Conservation (phyloP, 2,329 filamentous ascomycete species). For the Venturia oleaginea region DNA sequence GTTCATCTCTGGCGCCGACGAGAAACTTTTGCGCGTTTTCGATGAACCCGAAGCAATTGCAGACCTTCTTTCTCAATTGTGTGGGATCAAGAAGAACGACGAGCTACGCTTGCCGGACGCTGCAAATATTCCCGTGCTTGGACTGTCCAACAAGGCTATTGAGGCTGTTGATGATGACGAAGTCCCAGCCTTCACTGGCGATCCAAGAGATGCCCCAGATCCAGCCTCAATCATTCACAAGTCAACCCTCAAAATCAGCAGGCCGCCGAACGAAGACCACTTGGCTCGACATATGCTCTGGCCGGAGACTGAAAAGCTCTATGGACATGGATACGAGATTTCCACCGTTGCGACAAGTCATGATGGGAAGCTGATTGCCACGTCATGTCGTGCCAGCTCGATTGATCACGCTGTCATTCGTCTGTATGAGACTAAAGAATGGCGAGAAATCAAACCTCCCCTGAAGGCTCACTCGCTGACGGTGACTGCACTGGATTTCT, state of each 20-base stretch:
- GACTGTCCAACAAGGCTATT: slow-evolving; percentile 91
- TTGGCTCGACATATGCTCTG: slow-evolving; percentile 85
- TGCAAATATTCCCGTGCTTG: slow-evolving; percentile 89
- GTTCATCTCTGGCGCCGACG: slow-evolving; percentile 92
- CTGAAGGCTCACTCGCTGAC: slow-evolving; percentile 81
- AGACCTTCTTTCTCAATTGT: slow-evolving; percentile 58
- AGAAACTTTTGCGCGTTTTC: slow-evolving; percentile 96
- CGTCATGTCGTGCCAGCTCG: slow-evolving; percentile 85
- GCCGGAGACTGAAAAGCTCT: slow-evolving; percentile 94
- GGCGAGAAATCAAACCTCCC: slow-evolving; percentile 79
- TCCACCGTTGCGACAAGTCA: slow-evolving; percentile 73
- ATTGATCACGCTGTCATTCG: slow-evolving; percentile 91
- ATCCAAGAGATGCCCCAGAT: slow-evolving; percentile 46
- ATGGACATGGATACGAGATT: slow-evolving; percentile 96
- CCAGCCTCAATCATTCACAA: slow-evolving; percentile 48
- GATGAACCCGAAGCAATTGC: slow-evolving; percentile 79
- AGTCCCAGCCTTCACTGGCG: slow-evolving; percentile 25
- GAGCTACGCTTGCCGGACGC: slow-evolving; percentile 58
- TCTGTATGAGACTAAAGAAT: slow-evolving; percentile 75
- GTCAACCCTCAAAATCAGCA: slow-evolving; percentile 54
- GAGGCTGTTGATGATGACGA: slow-evolving; percentile 37
- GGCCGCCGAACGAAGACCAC: slow-evolving; percentile 82
- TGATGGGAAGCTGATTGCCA: slow-evolving; percentile 69
- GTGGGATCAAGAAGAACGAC: slow-evolving; percentile 41
- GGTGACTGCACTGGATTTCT: slow-evolving; percentile 74